Percentiles rank a stretch among this genome's conserved stretches.
Conservation (phyloP, 345 rosid genomes). For the Salix caprea region DNA sequence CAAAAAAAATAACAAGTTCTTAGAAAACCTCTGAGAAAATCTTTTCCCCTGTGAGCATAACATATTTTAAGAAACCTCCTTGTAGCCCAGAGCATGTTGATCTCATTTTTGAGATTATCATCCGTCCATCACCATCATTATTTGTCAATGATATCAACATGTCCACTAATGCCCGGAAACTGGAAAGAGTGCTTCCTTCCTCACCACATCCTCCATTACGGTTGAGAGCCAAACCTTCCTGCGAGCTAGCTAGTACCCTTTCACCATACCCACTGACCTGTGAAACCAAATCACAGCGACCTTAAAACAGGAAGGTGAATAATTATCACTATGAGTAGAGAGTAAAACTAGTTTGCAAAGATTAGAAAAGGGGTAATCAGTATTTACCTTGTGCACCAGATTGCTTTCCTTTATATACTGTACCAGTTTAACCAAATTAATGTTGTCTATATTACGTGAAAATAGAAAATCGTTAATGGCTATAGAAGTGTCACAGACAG, state of each 20-base stretch:
- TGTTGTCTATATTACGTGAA: slow-evolving; percentile 76
- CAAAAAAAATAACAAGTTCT: slow-evolving; percentile 1
- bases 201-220: slow-evolving; percentile 33
- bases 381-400: slow-evolving; percentile 73
- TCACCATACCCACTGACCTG: slow-evolving; percentile 84
- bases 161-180: slow-evolving; percentile 66
- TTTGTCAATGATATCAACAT: slow-evolving; percentile 69
- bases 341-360: slow-evolving; percentile 6
- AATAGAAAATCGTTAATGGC: slow-evolving; percentile 81
- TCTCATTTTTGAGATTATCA: slow-evolving; percentile 66
- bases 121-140: slow-evolving; percentile 77
- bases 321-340: not conserved
- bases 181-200: slow-evolving; percentile 54
- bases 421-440: slow-evolving; percentile 75
- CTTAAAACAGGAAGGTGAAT: slow-evolving; percentile 6
- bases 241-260: slow-evolving; percentile 39
- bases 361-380: slow-evolving; percentile 9
- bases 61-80: slow-evolving; percentile 71
- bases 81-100: slow-evolving; percentile 38
- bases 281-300: slow-evolving; percentile 3
- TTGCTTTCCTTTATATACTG: slow-evolving; percentile 78
- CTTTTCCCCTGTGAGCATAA: slow-evolving; percentile 86
- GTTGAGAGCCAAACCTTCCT: slow-evolving; percentile 34
- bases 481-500: slow-evolving; percentile 47
- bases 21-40: slow-evolving; percentile 76